Evolutionary conservation across 768 basidiomycete species (phyloP).

Genomic region (Serendipita sp.): DNA sequence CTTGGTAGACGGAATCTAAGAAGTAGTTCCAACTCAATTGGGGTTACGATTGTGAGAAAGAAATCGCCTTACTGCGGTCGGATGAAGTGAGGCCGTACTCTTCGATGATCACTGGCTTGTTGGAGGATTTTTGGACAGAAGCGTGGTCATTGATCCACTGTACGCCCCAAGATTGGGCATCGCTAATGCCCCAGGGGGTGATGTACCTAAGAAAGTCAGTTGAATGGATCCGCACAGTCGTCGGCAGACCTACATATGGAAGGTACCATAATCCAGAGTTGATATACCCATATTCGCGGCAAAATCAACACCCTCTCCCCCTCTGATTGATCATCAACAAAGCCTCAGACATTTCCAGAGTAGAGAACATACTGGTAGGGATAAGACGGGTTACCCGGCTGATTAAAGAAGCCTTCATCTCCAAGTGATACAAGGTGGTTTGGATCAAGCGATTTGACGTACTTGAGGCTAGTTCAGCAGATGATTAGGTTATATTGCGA

Average conservation of each 20-base stretch:
- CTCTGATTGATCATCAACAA: constrained; percentile 20
- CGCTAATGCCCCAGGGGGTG: neutral
- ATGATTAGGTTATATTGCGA: neutral
- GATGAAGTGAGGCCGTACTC: constrained; percentile 42
- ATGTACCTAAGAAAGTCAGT: constrained; percentile 15
- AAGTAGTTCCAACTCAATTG: constrained; percentile 13
- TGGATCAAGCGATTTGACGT: constrained; percentile 45
- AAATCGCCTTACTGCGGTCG: neutral
- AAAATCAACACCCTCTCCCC: constrained; percentile 45
- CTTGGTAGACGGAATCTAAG: constrained; percentile 33
- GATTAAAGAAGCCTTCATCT: constrained; percentile 51
- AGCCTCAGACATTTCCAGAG: neutral
- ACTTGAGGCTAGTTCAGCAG: constrained; percentile 13
- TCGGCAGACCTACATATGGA: constrained; percentile 24
- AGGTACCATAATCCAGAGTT: constrained; percentile 53
- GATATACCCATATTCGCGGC: constrained; percentile 22
- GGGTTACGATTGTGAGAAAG: neutral
- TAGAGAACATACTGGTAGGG: constrained; percentile 35
- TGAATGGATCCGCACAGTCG: neutral
- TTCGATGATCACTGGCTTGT: constrained; percentile 47
- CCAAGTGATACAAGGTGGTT: constrained; percentile 50
- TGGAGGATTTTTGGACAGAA: constrained; percentile 28
- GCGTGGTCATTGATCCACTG: constrained; percentile 52
- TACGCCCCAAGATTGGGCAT: constrained; percentile 10
- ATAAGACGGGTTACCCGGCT: constrained; percentile 30